These are phyloP conservation scores for Paspalum vaginatum DNA, from an alignment of 176 grass and related monocot species.

Conservation along the genomic window DNA sequence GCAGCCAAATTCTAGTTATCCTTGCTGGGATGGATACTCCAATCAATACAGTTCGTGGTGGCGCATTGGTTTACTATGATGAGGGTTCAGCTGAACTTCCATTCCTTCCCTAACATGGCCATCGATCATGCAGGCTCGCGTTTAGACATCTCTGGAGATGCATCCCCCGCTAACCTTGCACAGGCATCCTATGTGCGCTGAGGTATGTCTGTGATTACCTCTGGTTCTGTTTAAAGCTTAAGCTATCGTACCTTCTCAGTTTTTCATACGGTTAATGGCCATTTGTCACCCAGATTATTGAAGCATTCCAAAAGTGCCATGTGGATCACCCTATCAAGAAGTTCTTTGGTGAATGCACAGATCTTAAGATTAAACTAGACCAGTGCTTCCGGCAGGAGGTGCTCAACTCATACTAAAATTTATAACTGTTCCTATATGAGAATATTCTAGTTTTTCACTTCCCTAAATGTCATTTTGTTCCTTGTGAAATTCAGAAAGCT, in stretches of 20 bases:
- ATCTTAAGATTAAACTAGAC: constrained; percentile 94
- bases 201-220: constrained; percentile 52
- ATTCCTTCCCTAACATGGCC: background rate
- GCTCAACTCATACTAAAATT: constrained; percentile 10
- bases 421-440: background rate
- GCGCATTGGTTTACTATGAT: too few species aligned
- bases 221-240: constrained; percentile 14
- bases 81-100: background rate
- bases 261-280: background rate
- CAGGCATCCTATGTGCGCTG: constrained; percentile 87
- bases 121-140: constrained; percentile 17
- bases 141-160: constrained; percentile 47
- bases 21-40: background rate
- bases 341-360: constrained; percentile 91
- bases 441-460: constrained; percentile 17
- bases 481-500: constrained; percentile 70
- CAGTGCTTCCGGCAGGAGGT: constrained; percentile 83
- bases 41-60: too few species aligned
- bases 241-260: background rate
- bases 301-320: constrained; percentile 91
- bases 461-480: constrained; percentile 7
- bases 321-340: constrained; percentile 75
- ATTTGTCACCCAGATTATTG: constrained; percentile 62
- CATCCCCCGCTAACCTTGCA: constrained; percentile 85
- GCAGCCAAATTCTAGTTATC: too few species aligned